Conservation (phyloP, 805 yeast species). For the Zygosaccharomyces lentus region DNA sequence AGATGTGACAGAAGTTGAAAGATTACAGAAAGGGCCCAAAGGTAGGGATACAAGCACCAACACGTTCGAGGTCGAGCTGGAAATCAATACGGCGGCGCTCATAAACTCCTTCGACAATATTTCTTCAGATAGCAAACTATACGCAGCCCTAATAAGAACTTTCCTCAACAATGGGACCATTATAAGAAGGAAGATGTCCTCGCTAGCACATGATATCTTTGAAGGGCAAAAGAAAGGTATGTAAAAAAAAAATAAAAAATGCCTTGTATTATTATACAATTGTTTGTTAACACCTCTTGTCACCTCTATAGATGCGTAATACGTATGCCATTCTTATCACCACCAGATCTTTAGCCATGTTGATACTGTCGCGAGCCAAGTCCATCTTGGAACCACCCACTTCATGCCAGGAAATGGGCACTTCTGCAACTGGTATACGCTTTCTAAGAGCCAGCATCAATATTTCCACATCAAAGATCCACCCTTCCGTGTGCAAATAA, state of each 20-base stretch:
- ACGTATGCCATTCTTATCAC: slow-evolving; percentile 86
- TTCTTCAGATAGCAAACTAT: slow-evolving; percentile 46
- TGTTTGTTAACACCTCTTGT: slow-evolving; percentile 8
- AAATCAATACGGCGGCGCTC: slow-evolving; percentile 44
- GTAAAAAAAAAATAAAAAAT: slow-evolving; percentile 10
- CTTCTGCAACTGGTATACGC: slow-evolving; percentile 61
- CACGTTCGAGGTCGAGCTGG: slow-evolving; percentile 48
- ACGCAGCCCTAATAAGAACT: slow-evolving; percentile 54
- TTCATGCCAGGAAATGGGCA: slow-evolving; percentile 94
- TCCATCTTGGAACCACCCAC: slow-evolving; percentile 93
- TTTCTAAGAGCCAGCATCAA: slow-evolving; percentile 75
- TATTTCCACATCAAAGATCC: slow-evolving; percentile 97
- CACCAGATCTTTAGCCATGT: slow-evolving; percentile 91
- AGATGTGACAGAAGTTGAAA: slow-evolving; percentile 61
- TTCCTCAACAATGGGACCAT: slow-evolving; percentile 58
- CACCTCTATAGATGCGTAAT: slow-evolving; percentile 67
- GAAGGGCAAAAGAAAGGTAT: slow-evolving; percentile 35
- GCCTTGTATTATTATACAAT: slow-evolving; percentile 4
- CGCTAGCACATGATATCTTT: slow-evolving; percentile 34
- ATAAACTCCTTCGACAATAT: slow-evolving; percentile 40
- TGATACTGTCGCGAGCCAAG: slow-evolving; percentile 81
- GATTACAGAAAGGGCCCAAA: slow-evolving; percentile 26
- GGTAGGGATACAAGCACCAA: slow-evolving; percentile 25
- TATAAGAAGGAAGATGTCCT: slow-evolving; percentile 35
- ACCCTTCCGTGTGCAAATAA: slow-evolving; percentile 90